Percentiles rank a stretch among this genome's conserved stretches.
Evolutionary conservation across 1,139 yeast genomes (phyloP).

Genomic region (Suhomyces anneliseae): DNA sequence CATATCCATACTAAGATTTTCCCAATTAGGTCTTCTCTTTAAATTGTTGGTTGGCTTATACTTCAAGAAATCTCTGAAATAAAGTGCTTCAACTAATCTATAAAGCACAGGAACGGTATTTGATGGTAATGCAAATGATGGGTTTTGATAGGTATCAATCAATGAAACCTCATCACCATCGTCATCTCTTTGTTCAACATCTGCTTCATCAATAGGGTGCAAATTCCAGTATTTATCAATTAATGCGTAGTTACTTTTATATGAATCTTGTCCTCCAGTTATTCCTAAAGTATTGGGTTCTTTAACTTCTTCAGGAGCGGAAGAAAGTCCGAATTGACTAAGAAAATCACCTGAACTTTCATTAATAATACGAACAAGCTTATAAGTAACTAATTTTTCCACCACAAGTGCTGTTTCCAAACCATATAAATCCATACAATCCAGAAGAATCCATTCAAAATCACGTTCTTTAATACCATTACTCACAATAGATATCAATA

Average conservation of each 20-base stretch:
- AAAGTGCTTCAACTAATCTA: conserved; percentile 53
- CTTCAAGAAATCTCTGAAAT: conserved; percentile 44
- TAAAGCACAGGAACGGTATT: conserved; percentile 50
- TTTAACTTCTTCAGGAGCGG: conserved; percentile 6
- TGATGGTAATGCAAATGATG: conserved; percentile 55
- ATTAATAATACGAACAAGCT: conserved; percentile 25
- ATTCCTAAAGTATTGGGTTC: conserved; percentile 23
- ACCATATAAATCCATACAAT: conserved; percentile 61
- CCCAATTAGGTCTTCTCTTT: conserved; percentile 47
- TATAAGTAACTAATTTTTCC: conserved; percentile 26
- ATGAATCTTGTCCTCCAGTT: conserved; percentile 34
- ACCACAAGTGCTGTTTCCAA: conserved; percentile 39
- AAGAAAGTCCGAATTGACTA: conserved; percentile 21
- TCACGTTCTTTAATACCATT: conserved; percentile 68
- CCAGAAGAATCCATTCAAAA: conserved; percentile 47
- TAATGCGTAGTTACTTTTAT: conserved; percentile 37
- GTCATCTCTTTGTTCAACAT: conserved; percentile 13
- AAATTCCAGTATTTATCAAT: conserved; percentile 48
- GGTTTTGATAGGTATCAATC: conserved; percentile 36
- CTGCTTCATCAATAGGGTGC: conserved; percentile 31
- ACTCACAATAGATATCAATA: conserved; percentile 57
- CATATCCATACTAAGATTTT: conserved; percentile 40
- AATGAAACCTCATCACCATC: conserved; percentile 10
- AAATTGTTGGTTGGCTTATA: conserved; percentile 44
- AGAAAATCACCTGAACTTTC: conserved; percentile 30